phyloP scores from a whole-genome alignment of 495 filamentous ascomycete species.

The Aspergillus coremiiformis region DNA sequence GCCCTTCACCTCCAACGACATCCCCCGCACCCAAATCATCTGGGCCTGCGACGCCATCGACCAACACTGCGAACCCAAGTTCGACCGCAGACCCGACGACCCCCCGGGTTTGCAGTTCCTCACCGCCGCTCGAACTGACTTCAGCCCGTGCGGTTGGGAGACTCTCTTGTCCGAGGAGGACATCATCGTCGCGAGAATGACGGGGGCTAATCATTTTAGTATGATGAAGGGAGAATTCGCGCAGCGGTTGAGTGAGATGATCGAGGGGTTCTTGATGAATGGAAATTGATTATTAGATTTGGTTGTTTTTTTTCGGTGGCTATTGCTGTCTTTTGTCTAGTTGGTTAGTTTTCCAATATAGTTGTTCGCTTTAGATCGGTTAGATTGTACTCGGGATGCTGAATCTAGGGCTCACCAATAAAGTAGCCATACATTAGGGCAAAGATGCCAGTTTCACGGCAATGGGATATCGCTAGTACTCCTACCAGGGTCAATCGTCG shows the following conservation, averaged over 20 bases:
- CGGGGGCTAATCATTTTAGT: slow-evolving; percentile 32
- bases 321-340: neutral
- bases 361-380: no score
- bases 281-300: neutral
- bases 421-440: no score
- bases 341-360: no score
- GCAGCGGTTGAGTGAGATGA: neutral
- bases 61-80: slow-evolving; percentile 16
- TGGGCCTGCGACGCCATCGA: slow-evolving; percentile 21
- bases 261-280: neutral
- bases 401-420: no score
- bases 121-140: slow-evolving; percentile 30
- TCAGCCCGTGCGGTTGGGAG: slow-evolving; percentile 25
- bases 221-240: slow-evolving; percentile 18
- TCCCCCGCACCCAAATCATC: slow-evolving; percentile 21
- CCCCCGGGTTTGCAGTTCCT: slow-evolving; percentile 29
- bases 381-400: no score
- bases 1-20: slow-evolving; percentile 11
- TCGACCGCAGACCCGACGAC: slow-evolving; percentile 19
- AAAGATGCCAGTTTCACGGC: no score
- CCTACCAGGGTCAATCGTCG: no score
- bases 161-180: slow-evolving; percentile 17
- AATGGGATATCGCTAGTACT: no score
- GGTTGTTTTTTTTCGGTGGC: neutral
- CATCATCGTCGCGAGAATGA: slow-evolving; percentile 20